A percentile compares a stretch with the other conserved stretches of the same genome.
Conservation (phyloP, 768 basidiomycete species). For the Suillus hirtellus region DNA sequence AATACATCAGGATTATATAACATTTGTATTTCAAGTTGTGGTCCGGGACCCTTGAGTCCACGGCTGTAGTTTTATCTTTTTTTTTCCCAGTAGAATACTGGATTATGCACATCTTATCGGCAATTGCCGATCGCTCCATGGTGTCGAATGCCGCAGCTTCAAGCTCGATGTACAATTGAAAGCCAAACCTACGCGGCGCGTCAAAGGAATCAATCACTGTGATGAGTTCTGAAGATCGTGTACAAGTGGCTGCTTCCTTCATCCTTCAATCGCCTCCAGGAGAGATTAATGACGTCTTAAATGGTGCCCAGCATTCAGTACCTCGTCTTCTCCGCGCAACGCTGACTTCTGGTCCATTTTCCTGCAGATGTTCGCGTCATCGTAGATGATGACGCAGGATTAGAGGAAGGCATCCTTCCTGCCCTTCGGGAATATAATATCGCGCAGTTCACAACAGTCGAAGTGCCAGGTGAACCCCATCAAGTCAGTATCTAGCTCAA, state of each 20-base stretch:
- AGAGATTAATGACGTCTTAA: conserved; percentile 95
- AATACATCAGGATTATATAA: conserved; percentile 5
- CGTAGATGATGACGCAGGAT: conserved; percentile 81
- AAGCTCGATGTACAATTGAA: not conserved
- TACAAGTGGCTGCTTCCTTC: conserved; percentile 73
- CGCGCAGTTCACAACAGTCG: conserved; percentile 83
- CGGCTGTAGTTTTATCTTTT: not conserved
- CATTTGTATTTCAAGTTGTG: not conserved
- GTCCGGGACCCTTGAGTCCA: not conserved
- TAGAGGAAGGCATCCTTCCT: conserved; percentile 76
- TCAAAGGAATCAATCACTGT: conserved; percentile 3
- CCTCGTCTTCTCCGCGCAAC: conserved; percentile 7
- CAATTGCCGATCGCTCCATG: conserved; percentile 3
- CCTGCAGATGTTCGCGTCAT: conserved; percentile 84
- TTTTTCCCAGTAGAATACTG: not conserved
- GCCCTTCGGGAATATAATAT: conserved; percentile 85
- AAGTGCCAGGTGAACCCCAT: conserved; percentile 75
- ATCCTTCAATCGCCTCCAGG: conserved; percentile 91
- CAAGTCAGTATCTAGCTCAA: conserved; percentile 51
- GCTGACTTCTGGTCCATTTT: conserved; percentile 14
- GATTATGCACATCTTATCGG: not conserved
- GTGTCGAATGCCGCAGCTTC: not conserved
- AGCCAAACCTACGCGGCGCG: not conserved
- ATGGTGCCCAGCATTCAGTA: conserved; percentile 51
- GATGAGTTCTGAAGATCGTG: conserved; percentile 66